A percentile compares a stretch with the other conserved stretches of the same genome.
Evolutionary conservation across 1,284 basidiomycete species (phyloP).

Genomic region (Ustilago esculenta): DNA sequence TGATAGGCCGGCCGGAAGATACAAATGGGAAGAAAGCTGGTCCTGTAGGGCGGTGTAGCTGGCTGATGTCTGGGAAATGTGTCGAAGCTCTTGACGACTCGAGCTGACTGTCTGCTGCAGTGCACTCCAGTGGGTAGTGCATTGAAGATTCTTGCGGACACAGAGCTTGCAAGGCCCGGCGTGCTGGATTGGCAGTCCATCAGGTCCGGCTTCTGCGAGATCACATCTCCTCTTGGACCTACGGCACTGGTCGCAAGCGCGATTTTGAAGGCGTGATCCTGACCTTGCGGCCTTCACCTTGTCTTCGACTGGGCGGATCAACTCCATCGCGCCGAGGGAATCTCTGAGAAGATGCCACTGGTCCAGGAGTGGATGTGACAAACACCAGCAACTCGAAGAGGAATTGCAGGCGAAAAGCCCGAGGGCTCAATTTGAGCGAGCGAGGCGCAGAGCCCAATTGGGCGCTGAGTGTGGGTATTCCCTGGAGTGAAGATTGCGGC

Average conservation of each 20-base stretch:
- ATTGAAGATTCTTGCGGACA: conserved; percentile 43
- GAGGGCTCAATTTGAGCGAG: no score
- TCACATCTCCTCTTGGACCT: conserved; percentile 44
- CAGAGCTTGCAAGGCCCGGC: conserved; percentile 41
- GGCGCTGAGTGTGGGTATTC: no score
- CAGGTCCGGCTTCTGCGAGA: conserved; percentile 35
- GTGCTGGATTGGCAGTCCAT: conserved; percentile 37
- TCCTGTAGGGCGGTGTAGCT: conserved; percentile 42
- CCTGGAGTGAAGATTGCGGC: no score
- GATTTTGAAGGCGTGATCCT: conserved; percentile 46
- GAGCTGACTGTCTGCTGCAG: conserved; percentile 45
- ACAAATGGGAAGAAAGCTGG: conserved; percentile 35
- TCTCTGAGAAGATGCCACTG: no score
- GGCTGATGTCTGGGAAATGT: conserved; percentile 36
- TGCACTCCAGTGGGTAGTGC: conserved; percentile 42
- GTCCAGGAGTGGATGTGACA: no score
- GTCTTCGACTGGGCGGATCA: conserved; percentile 28
- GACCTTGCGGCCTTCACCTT: conserved; percentile 36
- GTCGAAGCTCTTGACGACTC: conserved; percentile 41
- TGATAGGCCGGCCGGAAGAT: conserved; percentile 26
- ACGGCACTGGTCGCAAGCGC: conserved; percentile 46
- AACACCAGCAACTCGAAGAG: no score
- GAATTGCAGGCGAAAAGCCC: no score
- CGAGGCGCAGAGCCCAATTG: no score
- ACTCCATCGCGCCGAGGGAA: conserved; percentile 20